Conservation (phyloP, 2,329 filamentous ascomycete genomes). For the Remersonia thermophila region DNA sequence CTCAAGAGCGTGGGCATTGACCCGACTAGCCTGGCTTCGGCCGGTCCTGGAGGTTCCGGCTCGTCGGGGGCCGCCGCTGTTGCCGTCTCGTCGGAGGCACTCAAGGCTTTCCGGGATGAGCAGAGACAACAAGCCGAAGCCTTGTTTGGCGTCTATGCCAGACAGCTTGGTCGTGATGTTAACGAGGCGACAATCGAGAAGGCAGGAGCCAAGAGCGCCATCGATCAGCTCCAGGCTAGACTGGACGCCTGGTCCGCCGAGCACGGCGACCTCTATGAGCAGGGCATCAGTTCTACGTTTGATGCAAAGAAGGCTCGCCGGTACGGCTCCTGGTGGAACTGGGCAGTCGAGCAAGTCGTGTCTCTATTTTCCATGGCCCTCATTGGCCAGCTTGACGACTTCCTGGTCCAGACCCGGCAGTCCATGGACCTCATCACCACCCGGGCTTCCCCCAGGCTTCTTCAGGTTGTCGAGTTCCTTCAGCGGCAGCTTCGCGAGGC, state of each 20-base stretch:
- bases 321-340: conserved; percentile 99
- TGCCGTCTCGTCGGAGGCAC: conserved; percentile 99
- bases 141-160: conserved; percentile 85
- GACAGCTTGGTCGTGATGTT: conserved; percentile 95
- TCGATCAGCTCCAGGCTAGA: conserved; percentile 80
- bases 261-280: conserved; percentile 91
- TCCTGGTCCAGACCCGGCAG: conserved; percentile 96
- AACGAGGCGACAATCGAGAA: conserved; percentile 89
- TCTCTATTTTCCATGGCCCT: conserved; percentile 99
- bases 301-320: conserved; percentile 85
- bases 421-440: conserved; percentile 99
- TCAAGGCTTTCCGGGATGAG: conserved; percentile 94
- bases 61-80: conserved; percentile 66
- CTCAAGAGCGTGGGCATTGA: conserved; percentile 80
- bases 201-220: conserved; percentile 70
- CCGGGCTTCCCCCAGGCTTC: conserved; percentile 84
- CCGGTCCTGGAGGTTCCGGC: conserved; percentile 60
- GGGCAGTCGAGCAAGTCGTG: conserved; percentile 92
- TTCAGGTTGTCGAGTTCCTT: conserved; percentile 99
- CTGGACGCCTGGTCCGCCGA: conserved; percentile 90
- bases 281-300: conserved; percentile 89
- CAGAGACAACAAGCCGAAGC: conserved; percentile 95
- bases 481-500: conserved; percentile 24
- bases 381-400: conserved; percentile 81
- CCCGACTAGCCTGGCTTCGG: conserved; percentile 71